Evolutionary conservation across 345 rosid species (phyloP), one percentile per base, ranked within the genome.

Genomic region (Sapria himalayana): DNA sequence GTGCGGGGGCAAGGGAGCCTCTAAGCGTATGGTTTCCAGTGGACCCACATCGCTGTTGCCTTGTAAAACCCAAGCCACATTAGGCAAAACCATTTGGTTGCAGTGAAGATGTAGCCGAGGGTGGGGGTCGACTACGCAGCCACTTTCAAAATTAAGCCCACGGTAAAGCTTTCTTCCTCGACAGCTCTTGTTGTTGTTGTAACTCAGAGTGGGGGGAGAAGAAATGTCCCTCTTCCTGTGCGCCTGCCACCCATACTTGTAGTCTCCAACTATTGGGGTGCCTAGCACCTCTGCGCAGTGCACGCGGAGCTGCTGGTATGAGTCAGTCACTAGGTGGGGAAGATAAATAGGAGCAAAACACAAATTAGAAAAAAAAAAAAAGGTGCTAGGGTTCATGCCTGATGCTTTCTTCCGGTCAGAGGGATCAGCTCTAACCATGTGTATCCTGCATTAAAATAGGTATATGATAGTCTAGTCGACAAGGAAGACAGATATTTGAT

Each of bases 391-490:
- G 15, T 39, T 33, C 48, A 35, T 60, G 76, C 97, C 92, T 78
- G 94, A 65, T 89, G 98, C 55, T 89, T 89, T 65, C 98, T 70
- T 17, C 93, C 94, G 35, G 98, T 82, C 56, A 78, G 71, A 15
- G 98, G 98, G 0, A 74, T 63, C 48, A 78, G 61, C 62, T 82
- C 91, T 43, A 89, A 63, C 98, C 94, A 82, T 27, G 98, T 55
- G 61, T 61, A 78, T 54, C 94, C 94, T 89, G 63, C 58, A 75
- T 29, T 29, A 49, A 25, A 3, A 51, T 14, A 23, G 38, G 9
- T 11, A 29, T n/a, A n/a, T n/a, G n/a, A n/a, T n/a, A n/a, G n/a
- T n/a, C n/a, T n/a, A n/a, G n/a, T n/a, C n/a, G n/a, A n/a, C n/a
- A n/a, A n/a, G n/a, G n/a, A n/a, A n/a, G n/a, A n/a, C n/a, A n/a